Base-by-base conservation (phyloP, 2,329 filamentous ascomycete species). In the Pestalotiopsis sp. region DNA sequence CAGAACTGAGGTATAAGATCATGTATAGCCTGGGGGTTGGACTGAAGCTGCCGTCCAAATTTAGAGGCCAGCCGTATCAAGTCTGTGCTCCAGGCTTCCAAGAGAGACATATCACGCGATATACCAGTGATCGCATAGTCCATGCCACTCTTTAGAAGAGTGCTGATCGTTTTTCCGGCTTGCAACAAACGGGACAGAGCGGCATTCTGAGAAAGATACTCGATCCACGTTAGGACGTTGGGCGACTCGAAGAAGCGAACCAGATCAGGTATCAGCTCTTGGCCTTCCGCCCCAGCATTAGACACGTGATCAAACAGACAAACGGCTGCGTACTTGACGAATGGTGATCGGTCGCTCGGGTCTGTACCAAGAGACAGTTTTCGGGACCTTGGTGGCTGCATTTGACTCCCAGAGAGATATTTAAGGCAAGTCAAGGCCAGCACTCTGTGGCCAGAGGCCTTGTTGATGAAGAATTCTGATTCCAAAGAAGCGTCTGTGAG, bases 191-290 rank as follows among this genome's bases (percentile, higher is more conserved):
- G 56, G 2, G 56, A 44, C 11, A 68, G 56, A 35, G 65, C 39
- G 4, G 26, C 22, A 3, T 40, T 17, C 1, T 13, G 26, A 5
- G 64, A 59, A n/a, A 68, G 35, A 57, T 59, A 22, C 68, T 81
- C 79, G 55, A 81, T 78, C 80, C 79, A 81, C 10, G 75, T 75
- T 11, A 81, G 72, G 3, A 81, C 65, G 66, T 80, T 81, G 35
- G 73, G 80, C 26, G 72, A 70, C 14, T 72, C 73, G 6, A 80
- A 63, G 67, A 81, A 81, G 11, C 66, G 66, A 11, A 71, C 69
- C 6, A 79, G 65, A 58, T 76, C 71, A 2, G 68, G 55, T 7
- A 80, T 71, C 0, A 74, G 63, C 2, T 70, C 74, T 20, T 68
- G 55, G 9, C 70, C 73, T 44, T 24, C 24, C 48, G 6, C 9